Percentiles rank a stretch among this genome's conserved stretches.
Conservation (phyloP, 2,329 filamentous ascomycete species). For the Claviceps sp. region DNA sequence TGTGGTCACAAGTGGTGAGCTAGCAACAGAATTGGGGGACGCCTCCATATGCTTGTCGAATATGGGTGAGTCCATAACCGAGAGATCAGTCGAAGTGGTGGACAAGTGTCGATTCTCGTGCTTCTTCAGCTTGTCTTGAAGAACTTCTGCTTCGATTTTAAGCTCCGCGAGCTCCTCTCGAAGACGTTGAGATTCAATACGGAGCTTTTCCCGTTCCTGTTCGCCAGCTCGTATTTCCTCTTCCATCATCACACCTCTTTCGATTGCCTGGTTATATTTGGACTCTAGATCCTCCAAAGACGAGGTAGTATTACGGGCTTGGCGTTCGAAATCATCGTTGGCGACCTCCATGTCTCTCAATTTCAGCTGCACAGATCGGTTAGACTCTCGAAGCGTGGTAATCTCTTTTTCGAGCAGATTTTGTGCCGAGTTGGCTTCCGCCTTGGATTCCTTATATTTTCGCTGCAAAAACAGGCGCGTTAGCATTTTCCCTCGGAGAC, state of each 20-base stretch:
- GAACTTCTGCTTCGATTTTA: conserved; percentile 88
- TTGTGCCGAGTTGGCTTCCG: conserved; percentile 74
- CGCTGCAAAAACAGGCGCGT: conserved; percentile 38
- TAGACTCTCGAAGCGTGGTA: conserved; percentile 74
- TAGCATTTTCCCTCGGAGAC: background rate
- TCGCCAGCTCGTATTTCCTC: conserved; percentile 87
- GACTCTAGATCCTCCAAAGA: conserved; percentile 94
- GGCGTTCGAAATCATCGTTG: conserved; percentile 95
- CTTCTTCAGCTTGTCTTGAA: conserved; percentile 84
- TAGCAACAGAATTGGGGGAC: conserved; percentile 75
- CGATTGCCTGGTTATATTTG: conserved; percentile 91
- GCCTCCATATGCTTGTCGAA: conserved; percentile 58
- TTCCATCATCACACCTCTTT: conserved; percentile 83
- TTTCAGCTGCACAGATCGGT: conserved; percentile 67
- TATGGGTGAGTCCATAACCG: conserved; percentile 52
- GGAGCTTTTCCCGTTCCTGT: conserved; percentile 75
- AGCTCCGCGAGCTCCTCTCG: conserved; percentile 86
- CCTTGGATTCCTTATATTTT: conserved; percentile 92
- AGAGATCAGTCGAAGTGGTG: conserved; percentile 47
- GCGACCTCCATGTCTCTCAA: conserved; percentile 92
- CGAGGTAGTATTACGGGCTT: conserved; percentile 88
- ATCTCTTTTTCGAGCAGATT: conserved; percentile 89
- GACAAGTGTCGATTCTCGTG: conserved; percentile 45
- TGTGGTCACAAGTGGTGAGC: conserved; percentile 80
- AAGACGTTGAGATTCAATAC: conserved; percentile 82